Evolutionary conservation across 2,329 filamentous ascomycete genomes (phyloP).

Genomic region (Gnomoniopsis sp.): DNA sequence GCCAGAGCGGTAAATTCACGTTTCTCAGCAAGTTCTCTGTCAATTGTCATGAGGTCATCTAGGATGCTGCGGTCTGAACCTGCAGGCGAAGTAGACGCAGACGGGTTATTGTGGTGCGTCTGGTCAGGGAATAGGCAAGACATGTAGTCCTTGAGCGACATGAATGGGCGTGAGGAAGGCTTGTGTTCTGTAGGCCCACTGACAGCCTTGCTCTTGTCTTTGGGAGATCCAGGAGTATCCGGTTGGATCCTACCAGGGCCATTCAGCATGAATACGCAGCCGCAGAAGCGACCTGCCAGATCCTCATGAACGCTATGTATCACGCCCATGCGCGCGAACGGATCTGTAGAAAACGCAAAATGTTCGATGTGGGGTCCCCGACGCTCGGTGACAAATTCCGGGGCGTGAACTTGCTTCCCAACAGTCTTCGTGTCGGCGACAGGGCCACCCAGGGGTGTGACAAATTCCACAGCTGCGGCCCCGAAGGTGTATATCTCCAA

Average conservation of each 20-base stretch:
- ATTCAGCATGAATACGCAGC: slow-evolving; percentile 36
- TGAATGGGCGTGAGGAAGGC: neutral
- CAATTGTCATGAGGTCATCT: slow-evolving; percentile 32
- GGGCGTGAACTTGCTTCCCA: slow-evolving; percentile 15
- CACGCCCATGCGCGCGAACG: slow-evolving; percentile 36
- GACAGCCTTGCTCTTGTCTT: neutral
- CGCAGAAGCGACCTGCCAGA: slow-evolving; percentile 35
- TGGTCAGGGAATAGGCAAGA: slow-evolving; percentile 32
- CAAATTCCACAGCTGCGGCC: slow-evolving; percentile 34
- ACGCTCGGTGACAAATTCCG: slow-evolving; percentile 18
- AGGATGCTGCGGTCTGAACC: slow-evolving; percentile 27
- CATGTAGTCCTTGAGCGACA: slow-evolving; percentile 34
- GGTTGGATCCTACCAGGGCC: neutral
- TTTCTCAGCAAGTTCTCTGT: slow-evolving; percentile 38
- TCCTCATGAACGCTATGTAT: slow-evolving; percentile 33
- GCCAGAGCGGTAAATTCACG: slow-evolving; percentile 38
- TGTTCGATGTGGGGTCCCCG: slow-evolving; percentile 32
- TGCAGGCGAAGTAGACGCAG: slow-evolving; percentile 17
- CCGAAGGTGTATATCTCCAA: slow-evolving; percentile 45
- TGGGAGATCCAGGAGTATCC: neutral
- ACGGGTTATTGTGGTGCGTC: slow-evolving; percentile 16
- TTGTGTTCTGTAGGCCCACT: neutral
- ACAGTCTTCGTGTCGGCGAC: slow-evolving; percentile 17
- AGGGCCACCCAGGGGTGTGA: slow-evolving; percentile 29
- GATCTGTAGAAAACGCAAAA: slow-evolving; percentile 33